Base-by-base conservation (phyloP, 495 filamentous ascomycete genomes). In the Jackrogersella multiformis region DNA sequence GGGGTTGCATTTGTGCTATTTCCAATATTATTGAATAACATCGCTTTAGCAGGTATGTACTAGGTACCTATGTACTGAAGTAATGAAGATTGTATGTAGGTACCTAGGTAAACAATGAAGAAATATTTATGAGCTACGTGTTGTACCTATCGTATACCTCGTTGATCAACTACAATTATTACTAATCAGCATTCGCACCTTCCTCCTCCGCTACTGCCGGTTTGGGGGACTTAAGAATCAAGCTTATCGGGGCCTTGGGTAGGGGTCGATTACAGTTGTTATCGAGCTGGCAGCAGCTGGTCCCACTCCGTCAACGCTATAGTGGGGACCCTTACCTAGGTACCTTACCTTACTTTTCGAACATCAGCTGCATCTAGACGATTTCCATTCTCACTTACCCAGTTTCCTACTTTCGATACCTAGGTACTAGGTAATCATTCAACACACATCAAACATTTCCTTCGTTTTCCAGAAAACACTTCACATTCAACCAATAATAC, bases 401-500 rank as follows among this genome's bases (percentile, higher is more conserved):
- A 13, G 23, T 34, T n/a, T 18, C 26, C 13, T 34, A 51, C 46
- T 18, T 20, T 51, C 26, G 28, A 34, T 13, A 20, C 20, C n/a
- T n/a, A n/a, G n/a, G n/a, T n/a, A n/a, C n/a, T n/a, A n/a, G n/a
- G n/a, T 53, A 9, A 36, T n/a, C 24, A 35, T 24, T 4, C 32
- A 5, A 16, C 30, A 18, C 28, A 36, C 15, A 8, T 5, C 30
- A 3, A 53, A 53, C 18, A 16, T 16, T 5, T 35, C 7, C 4
- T n/a, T 38, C 15, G 21, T 53, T 53, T 26, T 49, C 44, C 3
- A 4, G n/a, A 30, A 23, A 9, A 23, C n/a, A 12, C 21, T 42
- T 46, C 35, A 39, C 9, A 41, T 41, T 42, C 8, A 16, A 42
- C 24, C 53, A 52, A 10, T 10, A 36, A 59, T 51, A 58, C 45